Base-by-base conservation (phyloP, 768 basidiomycete genomes). In the Rhizopogon roseolus region DNA sequence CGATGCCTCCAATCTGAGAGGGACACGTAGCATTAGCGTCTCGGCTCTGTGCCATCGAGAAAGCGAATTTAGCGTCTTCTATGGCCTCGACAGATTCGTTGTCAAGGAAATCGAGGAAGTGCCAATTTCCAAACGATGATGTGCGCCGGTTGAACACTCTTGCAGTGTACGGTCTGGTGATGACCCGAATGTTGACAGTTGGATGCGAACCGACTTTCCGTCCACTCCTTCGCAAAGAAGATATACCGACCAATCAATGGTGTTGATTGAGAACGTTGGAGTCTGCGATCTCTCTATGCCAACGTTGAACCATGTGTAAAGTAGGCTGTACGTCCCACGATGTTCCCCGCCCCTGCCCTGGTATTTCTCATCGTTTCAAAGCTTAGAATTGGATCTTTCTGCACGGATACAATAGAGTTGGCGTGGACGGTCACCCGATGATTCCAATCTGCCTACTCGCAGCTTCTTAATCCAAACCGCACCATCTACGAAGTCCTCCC, bases 1-100 rank as follows among this genome's bases (percentile, higher is more conserved):
- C 4, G 70, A 52, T 39, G 32, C 55, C 19, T 63, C 60, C n/a
- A 43, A 43, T 69, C 62, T 38, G 39, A 38, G 17, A 37, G 38
- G 10, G 37, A 45, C 50, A 36, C 42, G 50, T 17, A 54, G 49
- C 25, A 54, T 52, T n/a, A n/a, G n/a, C 6, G 28, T 42, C n/a
- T n/a, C n/a, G 51, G 45, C 14, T 48, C 60, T 36, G 50, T 27
- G 37, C 44, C 55, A 4, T 53, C 55, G 13, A 55, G 19, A n/a
- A n/a, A n/a, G n/a, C n/a, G n/a, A 6, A 5, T 19, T 29, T 25
- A 14, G 5, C 40, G 14, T 6, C 27, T 29, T 46, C 29, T 13
- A 4, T 4, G 14, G 13, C 32, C 44, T 45, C 17, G 6, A 14
- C 45, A 14, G 32, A 22, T 34, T 14, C 17, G 14, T 50, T 48